phyloP scores from a whole-genome alignment of 257 asterid genomes.

The Nicotiana knightiana region DNA sequence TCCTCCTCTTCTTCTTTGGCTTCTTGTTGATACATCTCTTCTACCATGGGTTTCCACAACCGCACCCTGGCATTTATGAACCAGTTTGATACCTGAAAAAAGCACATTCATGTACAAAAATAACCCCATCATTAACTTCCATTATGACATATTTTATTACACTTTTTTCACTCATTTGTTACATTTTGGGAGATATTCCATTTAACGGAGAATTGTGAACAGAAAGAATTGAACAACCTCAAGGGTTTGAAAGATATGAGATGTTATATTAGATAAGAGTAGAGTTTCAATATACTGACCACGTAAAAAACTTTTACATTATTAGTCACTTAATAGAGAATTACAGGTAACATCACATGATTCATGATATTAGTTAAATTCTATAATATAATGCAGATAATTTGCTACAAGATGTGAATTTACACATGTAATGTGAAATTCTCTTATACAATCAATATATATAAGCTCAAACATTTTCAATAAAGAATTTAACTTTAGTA shows the following conservation, averaged over 20 bases:
- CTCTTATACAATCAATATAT: too few relatives aligned
- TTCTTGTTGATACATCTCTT: conserved; percentile 97
- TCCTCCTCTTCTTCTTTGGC: conserved; percentile 64
- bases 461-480: too few relatives aligned
- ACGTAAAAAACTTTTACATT: too few relatives aligned
- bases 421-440: too few relatives aligned
- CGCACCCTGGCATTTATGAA: conserved; percentile 99
- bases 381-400: not conserved
- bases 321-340: too few relatives aligned
- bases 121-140: not conserved
- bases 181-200: not conserved
- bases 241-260: not conserved
- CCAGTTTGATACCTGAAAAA: conserved; percentile 93
- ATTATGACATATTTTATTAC: not conserved
- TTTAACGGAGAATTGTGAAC: not conserved
- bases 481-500: too few relatives aligned
- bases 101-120: not conserved
- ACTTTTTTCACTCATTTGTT: not conserved
- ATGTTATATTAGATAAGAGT: too few relatives aligned
- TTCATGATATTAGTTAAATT: not conserved
- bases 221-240: not conserved
- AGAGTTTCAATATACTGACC: too few relatives aligned
- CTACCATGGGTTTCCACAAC: conserved; percentile 99
- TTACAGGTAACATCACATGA: not conserved
- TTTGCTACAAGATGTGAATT: not conserved